Conservation (phyloP, 2,329 filamentous ascomycete genomes). For the Clarireedia monteithiana region DNA sequence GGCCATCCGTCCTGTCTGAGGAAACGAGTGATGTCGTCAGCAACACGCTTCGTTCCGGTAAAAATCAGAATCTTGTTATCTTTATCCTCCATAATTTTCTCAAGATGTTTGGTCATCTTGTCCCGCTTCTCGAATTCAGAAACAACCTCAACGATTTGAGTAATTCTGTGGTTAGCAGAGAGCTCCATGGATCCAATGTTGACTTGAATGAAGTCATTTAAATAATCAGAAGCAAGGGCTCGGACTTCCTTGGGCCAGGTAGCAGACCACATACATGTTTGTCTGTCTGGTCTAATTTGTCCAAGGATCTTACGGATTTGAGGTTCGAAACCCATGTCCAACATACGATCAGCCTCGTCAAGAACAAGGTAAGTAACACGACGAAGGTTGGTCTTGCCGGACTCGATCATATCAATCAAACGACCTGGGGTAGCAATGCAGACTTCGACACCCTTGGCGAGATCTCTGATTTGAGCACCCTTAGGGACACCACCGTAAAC, state of each 20-base stretch:
- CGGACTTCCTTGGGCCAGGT: constrained; percentile 99
- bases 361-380: constrained; percentile 97
- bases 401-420: constrained; percentile 97
- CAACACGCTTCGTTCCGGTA: constrained; percentile 87
- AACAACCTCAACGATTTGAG: constrained; percentile 93
- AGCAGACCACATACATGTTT: constrained; percentile 99
- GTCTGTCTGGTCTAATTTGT: constrained; percentile 95
- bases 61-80: constrained; percentile 94
- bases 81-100: constrained; percentile 96
- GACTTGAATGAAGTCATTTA: constrained; percentile 95
- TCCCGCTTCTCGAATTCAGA: constrained; percentile 97
- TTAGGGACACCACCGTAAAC: constrained; percentile 99
- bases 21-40: constrained; percentile 95
- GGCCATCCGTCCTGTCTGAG: constrained; percentile 97
- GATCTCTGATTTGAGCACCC: constrained; percentile 91
- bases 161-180: constrained; percentile 95
- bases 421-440: constrained; percentile 97
- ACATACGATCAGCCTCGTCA: constrained; percentile 65
- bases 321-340: constrained; percentile 78
- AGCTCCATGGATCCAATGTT: constrained; percentile 97
- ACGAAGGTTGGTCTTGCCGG: constrained; percentile 94
- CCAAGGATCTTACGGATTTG: constrained; percentile 98
- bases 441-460: constrained; percentile 91
- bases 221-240: constrained; percentile 81
- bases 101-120: constrained; percentile 92